phyloP scores from a whole-genome alignment of 2,329 filamentous ascomycete genomes.

The Aspergillus bombycis region DNA sequence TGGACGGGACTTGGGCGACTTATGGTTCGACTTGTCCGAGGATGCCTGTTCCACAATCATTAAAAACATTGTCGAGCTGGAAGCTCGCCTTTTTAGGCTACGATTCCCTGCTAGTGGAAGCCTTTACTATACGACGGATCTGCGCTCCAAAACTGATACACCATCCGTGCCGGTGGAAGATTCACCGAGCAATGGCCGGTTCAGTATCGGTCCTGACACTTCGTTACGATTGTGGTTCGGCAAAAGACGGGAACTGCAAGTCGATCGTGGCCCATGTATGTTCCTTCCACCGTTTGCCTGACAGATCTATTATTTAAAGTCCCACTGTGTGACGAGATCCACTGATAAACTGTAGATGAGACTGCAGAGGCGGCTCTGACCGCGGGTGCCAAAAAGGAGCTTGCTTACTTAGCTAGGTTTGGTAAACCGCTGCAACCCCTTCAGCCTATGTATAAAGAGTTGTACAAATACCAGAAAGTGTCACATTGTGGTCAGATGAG shows the following conservation, averaged over 20 bases:
- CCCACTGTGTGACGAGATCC: not conserved
- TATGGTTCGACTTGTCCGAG: constrained; percentile 33
- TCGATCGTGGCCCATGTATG: constrained; percentile 11
- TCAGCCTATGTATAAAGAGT: constrained; percentile 8
- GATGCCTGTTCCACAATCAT: constrained; percentile 18
- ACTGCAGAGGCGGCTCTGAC: constrained; percentile 14
- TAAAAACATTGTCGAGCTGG: constrained; percentile 23
- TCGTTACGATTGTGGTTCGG: constrained; percentile 3
- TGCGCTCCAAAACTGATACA: not conserved
- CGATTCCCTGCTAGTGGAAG: constrained; percentile 24
- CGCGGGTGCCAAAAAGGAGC: constrained; percentile 20
- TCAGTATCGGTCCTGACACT: constrained; percentile 13
- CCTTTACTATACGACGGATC: constrained; percentile 22
- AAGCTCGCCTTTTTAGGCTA: constrained; percentile 20
- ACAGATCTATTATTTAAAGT: not conserved
- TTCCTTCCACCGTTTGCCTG: too few relatives aligned
- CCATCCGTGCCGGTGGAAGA: not conserved
- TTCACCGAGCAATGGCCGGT: not conserved
- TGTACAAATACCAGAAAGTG: not conserved
- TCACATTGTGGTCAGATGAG: constrained; percentile 1
- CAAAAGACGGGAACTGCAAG: constrained; percentile 1
- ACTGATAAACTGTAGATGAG: not conserved
- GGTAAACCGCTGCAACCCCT: constrained; percentile 17
- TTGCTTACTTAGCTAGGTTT: constrained; percentile 17
- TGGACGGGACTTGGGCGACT: constrained; percentile 34